Evolutionary conservation across 257 asterid species (phyloP).

Genomic region (Forsythia suspensa): DNA sequence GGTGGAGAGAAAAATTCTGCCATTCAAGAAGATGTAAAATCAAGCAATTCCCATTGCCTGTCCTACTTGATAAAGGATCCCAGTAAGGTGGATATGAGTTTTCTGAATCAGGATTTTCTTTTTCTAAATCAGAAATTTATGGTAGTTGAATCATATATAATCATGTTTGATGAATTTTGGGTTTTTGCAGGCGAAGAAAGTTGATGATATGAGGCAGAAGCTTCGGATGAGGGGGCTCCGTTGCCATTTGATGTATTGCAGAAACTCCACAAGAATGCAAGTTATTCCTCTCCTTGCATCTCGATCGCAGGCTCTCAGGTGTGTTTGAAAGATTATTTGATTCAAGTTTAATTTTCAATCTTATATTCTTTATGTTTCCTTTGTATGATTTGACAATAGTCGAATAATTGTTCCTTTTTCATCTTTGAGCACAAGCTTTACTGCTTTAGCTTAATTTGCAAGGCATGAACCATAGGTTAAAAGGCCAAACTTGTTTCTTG

Average conservation of each 20-base stretch:
- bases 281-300: constrained; percentile 55
- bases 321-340: neutral
- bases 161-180: neutral
- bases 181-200: constrained; percentile 43
- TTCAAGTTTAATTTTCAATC: too few relatives aligned
- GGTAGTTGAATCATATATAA: too few relatives aligned
- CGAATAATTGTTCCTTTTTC: neutral
- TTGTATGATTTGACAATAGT: neutral
- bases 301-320: constrained; percentile 58
- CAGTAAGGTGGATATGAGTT: constrained; percentile 31
- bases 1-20: constrained; percentile 23
- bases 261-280: constrained; percentile 55
- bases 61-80: constrained; percentile 46
- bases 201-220: constrained; percentile 51
- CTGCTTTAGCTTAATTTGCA: neutral
- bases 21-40: constrained; percentile 36
- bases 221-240: constrained; percentile 59
- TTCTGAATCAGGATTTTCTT: neutral
- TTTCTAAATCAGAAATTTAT: too few relatives aligned
- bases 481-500: neutral
- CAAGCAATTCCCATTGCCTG: constrained; percentile 44
- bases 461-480: neutral
- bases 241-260: constrained; percentile 53
- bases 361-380: too few relatives aligned
- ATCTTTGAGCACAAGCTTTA: too few relatives aligned